phyloP scores from a whole-genome alignment of 1,284 basidiomycete genomes.

The Quambalaria eucalypti region DNA sequence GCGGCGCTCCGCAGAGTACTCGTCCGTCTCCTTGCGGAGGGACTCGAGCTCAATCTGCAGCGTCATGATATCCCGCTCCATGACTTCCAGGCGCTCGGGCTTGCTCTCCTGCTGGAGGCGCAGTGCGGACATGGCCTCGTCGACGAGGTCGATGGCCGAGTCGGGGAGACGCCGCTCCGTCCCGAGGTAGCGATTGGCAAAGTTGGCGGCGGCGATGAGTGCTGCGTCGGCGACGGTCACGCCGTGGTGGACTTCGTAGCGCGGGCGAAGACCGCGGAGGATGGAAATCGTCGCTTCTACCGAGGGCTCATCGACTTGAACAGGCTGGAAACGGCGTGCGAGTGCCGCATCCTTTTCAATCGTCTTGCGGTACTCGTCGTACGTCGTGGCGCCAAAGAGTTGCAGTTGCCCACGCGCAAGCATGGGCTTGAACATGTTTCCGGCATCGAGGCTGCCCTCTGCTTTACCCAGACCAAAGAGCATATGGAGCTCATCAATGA shows the following conservation, averaged over 20 bases:
- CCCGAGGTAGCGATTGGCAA: constrained; percentile 81
- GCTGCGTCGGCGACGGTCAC: constrained; percentile 79
- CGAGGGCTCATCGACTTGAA: constrained; percentile 81
- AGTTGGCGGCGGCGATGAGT: constrained; percentile 77
- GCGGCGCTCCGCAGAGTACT: constrained; percentile 66
- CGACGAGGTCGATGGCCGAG: constrained; percentile 46
- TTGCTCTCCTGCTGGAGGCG: constrained; percentile 83
- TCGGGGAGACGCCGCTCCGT: constrained; percentile 47
- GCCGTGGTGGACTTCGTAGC: constrained; percentile 55
- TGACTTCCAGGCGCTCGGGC: constrained; percentile 71
- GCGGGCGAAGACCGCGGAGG: constrained; percentile 78
- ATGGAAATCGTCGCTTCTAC: constrained; percentile 89
- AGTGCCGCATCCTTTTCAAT: constrained; percentile 82
- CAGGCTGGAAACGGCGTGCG: constrained; percentile 83
- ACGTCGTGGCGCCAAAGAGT: constrained; percentile 86
- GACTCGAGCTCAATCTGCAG: constrained; percentile 76
- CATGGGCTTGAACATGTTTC: constrained; percentile 46
- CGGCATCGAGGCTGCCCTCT: constrained; percentile 39
- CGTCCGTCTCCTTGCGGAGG: constrained; percentile 76
- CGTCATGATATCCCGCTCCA: constrained; percentile 75
- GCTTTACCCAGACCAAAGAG: constrained; percentile 41
- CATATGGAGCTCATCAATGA: constrained; percentile 70
- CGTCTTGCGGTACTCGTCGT: constrained; percentile 86
- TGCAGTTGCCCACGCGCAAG: constrained; percentile 74
- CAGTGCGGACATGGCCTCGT: constrained; percentile 57